A percentile compares a stretch with the other conserved stretches of the same genome.
Evolutionary conservation across 495 filamentous ascomycete species (phyloP).

Genomic region (Trichoderma parareesei): DNA sequence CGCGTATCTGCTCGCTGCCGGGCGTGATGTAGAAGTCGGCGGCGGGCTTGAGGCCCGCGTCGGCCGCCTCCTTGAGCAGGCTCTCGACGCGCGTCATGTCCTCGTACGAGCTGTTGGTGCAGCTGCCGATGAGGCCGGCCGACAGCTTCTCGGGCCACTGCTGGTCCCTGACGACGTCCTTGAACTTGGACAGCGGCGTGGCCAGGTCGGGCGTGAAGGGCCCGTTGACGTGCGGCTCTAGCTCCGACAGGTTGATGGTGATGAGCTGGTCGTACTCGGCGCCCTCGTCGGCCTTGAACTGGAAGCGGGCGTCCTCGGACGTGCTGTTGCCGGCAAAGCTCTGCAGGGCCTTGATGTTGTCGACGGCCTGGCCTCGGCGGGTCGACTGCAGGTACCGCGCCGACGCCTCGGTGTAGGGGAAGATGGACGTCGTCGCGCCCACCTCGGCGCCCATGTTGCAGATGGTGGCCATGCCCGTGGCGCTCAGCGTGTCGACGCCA

Average conservation of each 20-base stretch:
- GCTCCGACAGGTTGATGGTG: slow-evolving; percentile 79
- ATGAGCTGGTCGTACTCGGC: slow-evolving; percentile 86
- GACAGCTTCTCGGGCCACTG: slow-evolving; percentile 86
- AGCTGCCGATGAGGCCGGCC: slow-evolving; percentile 91
- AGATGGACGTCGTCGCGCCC: slow-evolving; percentile 91
- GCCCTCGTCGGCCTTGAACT: slow-evolving; percentile 62
- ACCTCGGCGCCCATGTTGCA: slow-evolving; percentile 90
- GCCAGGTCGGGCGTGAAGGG: slow-evolving; percentile 94
- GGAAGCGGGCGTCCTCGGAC: slow-evolving; percentile 31
- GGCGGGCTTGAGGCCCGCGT: slow-evolving; percentile 80
- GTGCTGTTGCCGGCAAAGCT: slow-evolving; percentile 28
- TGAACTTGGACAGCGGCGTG: slow-evolving; percentile 82
- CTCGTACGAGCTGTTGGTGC: slow-evolving; percentile 96
- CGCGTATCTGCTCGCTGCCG: slow-evolving; percentile 92
- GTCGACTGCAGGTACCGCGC: slow-evolving; percentile 74
- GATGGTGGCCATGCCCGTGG: slow-evolving; percentile 86
- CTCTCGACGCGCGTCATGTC: slow-evolving; percentile 95
- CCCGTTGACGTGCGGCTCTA: slow-evolving; percentile 97
- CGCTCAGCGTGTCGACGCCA: slow-evolving; percentile 81
- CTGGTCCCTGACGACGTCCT: slow-evolving; percentile 70
- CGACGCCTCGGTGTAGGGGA: slow-evolving; percentile 48
- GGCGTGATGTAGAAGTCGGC: slow-evolving; percentile 93
- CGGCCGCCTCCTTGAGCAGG: slow-evolving; percentile 79
- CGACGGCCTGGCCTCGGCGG: slow-evolving; percentile 63
- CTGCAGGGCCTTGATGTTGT: slow-evolving; percentile 49